These are phyloP conservation scores for Penicillium tannophilum DNA, from an alignment of 495 filamentous ascomycete genomes.

Conservation along the genomic window DNA sequence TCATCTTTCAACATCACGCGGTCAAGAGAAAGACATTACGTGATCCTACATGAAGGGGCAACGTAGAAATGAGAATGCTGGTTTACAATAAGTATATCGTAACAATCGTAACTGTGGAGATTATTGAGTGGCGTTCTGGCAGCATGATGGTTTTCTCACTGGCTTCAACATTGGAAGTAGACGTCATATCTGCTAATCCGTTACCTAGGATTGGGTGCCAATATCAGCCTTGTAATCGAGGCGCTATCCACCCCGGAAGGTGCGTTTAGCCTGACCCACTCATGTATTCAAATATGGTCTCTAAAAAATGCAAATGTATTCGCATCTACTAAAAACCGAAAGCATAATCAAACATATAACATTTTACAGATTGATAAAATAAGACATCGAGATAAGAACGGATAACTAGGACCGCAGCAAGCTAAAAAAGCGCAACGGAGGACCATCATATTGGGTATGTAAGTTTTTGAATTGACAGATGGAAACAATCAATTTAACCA, in stretches of 20 bases:
- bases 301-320: background rate
- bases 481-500: slow-evolving; percentile 59
- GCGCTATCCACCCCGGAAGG: background rate
- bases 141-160: too few relatives aligned
- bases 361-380: slow-evolving; percentile 5
- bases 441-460: slow-evolving; percentile 32
- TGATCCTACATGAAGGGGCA: too few relatives aligned
- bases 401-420: slow-evolving; percentile 8
- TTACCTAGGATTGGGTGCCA: background rate
- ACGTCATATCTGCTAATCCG: background rate
- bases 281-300: slow-evolving; percentile 1
- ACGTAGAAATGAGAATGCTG: too few relatives aligned
- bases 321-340: background rate
- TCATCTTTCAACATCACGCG: too few relatives aligned
- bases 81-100: too few relatives aligned
- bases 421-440: slow-evolving; percentile 17
- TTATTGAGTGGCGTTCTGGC: too few relatives aligned
- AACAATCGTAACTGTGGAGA: too few relatives aligned
- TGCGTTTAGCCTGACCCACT: background rate
- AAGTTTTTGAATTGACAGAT: slow-evolving; percentile 18
- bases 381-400: slow-evolving; percentile 2
- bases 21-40: too few relatives aligned
- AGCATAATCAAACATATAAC: background rate
- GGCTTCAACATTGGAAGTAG: background rate
- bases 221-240: background rate